These are phyloP conservation scores for Dactylonectria estremocensis DNA, from an alignment of 2,329 filamentous ascomycete genomes.

Conservation along the genomic window DNA sequence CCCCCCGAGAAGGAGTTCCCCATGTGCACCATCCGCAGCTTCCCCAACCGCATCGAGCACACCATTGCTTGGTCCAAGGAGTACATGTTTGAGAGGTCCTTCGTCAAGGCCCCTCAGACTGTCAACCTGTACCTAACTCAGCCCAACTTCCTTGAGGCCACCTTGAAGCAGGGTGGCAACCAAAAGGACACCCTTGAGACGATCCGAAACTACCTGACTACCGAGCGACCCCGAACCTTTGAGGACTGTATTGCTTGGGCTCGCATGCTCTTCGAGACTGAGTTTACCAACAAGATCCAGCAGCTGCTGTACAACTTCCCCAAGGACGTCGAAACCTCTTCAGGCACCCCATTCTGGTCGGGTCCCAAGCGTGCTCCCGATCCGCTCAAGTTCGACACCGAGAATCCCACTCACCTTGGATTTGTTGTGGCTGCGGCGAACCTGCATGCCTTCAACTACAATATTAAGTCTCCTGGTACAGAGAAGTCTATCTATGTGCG, in stretches of 20 bases:
- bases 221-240: conserved; percentile 91
- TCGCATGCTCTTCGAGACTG: conserved; percentile 92
- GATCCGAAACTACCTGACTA: conserved; percentile 90
- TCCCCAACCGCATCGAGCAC: conserved; percentile 98
- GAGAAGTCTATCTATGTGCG: conserved; percentile 81
- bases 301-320: conserved; percentile 98
- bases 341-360: conserved; percentile 95
- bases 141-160: conserved; percentile 89
- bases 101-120: conserved; percentile 93
- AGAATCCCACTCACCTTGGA: conserved; percentile 87
- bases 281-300: conserved; percentile 97
- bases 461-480: conserved; percentile 85
- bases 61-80: conserved; percentile 99
- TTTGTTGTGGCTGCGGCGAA: conserved; percentile 93
- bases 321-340: conserved; percentile 90
- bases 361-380: conserved; percentile 97
- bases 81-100: conserved; percentile 89
- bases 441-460: conserved; percentile 97
- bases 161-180: conserved; percentile 92
- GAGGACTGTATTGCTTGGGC: conserved; percentile 99
- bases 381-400: conserved; percentile 87
- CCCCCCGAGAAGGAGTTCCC: conserved; percentile 99
- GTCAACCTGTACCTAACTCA: conserved; percentile 95
- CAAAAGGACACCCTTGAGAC: conserved; percentile 95
- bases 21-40: conserved; percentile 97